Percentiles rank a stretch among this genome's conserved stretches.
phyloP scores from a whole-genome alignment of 225 moss, liverwort and hornwort genomes.

The Pleurozium schreberi region DNA sequence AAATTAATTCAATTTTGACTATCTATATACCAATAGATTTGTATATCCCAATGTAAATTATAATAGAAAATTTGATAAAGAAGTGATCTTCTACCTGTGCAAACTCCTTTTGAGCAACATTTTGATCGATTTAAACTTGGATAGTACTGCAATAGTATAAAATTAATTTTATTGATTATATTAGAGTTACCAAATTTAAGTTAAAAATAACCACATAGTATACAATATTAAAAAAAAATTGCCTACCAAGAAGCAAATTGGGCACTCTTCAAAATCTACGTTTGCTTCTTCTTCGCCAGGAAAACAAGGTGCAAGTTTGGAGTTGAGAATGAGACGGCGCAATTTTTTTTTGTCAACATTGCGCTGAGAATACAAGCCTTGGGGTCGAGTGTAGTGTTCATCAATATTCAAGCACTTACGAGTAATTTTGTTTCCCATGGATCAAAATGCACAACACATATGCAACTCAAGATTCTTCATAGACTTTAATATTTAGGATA shows the following conservation, averaged over 20 bases:
- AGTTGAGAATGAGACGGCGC: not conserved
- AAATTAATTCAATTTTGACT: not conserved
- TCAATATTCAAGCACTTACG: not conserved
- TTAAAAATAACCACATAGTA: not conserved
- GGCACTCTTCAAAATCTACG: not conserved
- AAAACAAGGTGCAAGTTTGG: not conserved
- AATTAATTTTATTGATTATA: not conserved
- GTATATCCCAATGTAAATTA: not conserved
- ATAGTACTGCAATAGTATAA: not conserved
- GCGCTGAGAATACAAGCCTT: not conserved
- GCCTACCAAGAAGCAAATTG: not conserved
- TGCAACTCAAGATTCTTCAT: not conserved
- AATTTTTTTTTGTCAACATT: not conserved
- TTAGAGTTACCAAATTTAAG: not conserved
- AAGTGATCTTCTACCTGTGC: accelerated
- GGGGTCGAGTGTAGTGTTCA: not conserved
- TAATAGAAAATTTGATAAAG: not conserved
- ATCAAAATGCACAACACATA: not conserved
- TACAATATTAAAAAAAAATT: not conserved
- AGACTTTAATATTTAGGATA: not conserved
- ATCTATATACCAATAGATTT: not conserved
- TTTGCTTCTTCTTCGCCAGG: not conserved
- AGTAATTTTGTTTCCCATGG: not conserved
- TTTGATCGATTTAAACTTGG: not conserved
- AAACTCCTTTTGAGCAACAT: not conserved